Base-by-base conservation (phyloP, 2,329 filamentous ascomycete species). In the Paracamarosporium sp. region DNA sequence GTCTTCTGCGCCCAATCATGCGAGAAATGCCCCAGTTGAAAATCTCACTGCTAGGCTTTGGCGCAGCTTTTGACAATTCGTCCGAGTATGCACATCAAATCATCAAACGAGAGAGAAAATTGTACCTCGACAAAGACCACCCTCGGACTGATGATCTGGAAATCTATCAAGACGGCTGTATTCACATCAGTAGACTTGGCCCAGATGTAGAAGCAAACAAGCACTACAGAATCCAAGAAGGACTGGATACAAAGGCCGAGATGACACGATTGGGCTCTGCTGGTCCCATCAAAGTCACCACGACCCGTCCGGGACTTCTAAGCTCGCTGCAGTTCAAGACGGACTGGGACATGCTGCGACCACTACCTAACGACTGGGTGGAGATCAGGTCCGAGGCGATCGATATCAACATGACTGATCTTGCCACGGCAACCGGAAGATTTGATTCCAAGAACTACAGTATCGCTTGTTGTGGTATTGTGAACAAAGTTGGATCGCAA, bases 291-390 rank as follows among this genome's bases (percentile, higher is more conserved):
- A 41, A 47, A 33, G 12, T 47, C 27, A 12, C 44, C 4, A n/a
- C 24, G 5, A 9, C 30, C 5, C 20, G 24, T 22, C 59, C 64
- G 17, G 65, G 67, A 15, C 13, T 68, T 5, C 50, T 67, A n/a
- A 62, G 45, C 33, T 63, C 65, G 1, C 28, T 64, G n/a, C 59
- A 61, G 35, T 69, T 66, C 57, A 24, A 38, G 9, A 27, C 31
- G 22, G 50, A 65, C 45, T 38, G 12, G 17, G 45, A 48, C 3
- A 33, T 64, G 22, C 33, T 44, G 15, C 15, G 56, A 20, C 57
- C 54, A 5, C 45, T 66, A n/a, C 55, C 55, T 31, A 13, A 55
- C 7, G 59, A 65, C 31, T 55, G 35, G 22, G 53, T 66, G n/a
- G 62, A 65, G 22, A 45, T 66, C 17, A 43, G 61, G 38, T 38